Conservation (phyloP, 192 early-diverging fungal species). For the Coemansia sp. region DNA sequence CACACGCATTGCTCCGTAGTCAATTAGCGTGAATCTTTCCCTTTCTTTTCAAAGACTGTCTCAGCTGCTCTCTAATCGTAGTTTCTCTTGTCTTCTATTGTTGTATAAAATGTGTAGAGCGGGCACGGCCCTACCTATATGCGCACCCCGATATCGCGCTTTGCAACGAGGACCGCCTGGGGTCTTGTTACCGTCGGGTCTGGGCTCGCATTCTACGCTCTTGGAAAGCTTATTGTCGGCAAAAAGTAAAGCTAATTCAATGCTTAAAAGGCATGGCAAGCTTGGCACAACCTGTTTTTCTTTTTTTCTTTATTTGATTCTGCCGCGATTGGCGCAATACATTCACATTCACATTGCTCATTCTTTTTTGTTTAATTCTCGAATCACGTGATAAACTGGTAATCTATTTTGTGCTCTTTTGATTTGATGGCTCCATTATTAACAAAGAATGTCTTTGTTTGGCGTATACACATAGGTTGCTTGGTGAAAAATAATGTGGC, state of each 20-base stretch:
- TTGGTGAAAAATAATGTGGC: not conserved
- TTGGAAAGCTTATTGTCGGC: constrained; percentile 39
- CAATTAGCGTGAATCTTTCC: too few relatives aligned
- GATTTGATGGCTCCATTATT: too few relatives aligned
- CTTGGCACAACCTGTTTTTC: not conserved
- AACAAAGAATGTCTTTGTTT: too few relatives aligned
- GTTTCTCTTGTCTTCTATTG: not conserved
- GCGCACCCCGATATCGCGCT: constrained; percentile 39
- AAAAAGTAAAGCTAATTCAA: constrained; percentile 14
- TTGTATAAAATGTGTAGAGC: constrained; percentile 17
- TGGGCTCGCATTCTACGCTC: constrained; percentile 19
- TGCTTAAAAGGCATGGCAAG: too few relatives aligned
- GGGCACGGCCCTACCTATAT: constrained; percentile 48
- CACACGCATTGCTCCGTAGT: too few relatives aligned
- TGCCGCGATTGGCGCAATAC: not conserved
- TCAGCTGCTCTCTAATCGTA: too few relatives aligned
- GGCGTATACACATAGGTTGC: not conserved
- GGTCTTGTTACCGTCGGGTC: constrained; percentile 31
- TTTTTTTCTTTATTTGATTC: not conserved
- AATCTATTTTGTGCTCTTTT: too few relatives aligned
- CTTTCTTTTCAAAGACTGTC: too few relatives aligned
- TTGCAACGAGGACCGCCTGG: constrained; percentile 15
- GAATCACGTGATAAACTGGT: too few relatives aligned
- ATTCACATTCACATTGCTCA: not conserved
- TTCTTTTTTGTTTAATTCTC: too few relatives aligned